Evolutionary conservation across 106 monocot species (phyloP).

Genomic region (Platanthera guangdongensis): DNA sequence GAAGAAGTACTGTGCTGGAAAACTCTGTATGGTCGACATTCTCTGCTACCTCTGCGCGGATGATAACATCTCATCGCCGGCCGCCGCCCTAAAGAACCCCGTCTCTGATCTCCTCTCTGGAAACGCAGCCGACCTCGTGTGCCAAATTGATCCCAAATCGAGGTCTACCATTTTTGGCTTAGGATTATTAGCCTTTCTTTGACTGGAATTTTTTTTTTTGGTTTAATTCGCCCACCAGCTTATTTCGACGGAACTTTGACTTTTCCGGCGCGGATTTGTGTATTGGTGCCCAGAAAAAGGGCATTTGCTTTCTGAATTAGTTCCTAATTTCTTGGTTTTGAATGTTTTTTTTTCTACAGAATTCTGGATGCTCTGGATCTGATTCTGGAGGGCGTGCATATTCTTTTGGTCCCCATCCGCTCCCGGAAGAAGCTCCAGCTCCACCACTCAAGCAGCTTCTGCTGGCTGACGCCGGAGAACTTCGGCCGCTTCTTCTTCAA

Average conservation of each 20-base stretch:
- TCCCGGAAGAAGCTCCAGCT: slow-evolving; percentile 10
- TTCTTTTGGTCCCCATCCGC: slow-evolving; percentile 38
- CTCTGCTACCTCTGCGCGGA: slow-evolving; percentile 61
- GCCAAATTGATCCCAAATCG: slow-evolving; percentile 33
- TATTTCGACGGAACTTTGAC: neutral
- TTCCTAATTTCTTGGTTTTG: neutral
- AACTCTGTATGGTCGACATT: slow-evolving; percentile 58
- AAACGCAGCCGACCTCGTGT: slow-evolving; percentile 18
- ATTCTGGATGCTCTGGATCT: slow-evolving; percentile 40
- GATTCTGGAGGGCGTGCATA: slow-evolving; percentile 36
- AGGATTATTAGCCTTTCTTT: slow-evolving; percentile 1
- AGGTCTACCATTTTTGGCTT: slow-evolving; percentile 29
- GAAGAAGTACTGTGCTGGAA: slow-evolving; percentile 24
- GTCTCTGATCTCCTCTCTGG: slow-evolving; percentile 34
- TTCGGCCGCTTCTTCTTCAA: slow-evolving; percentile 45
- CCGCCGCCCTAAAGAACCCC: slow-evolving; percentile 33
- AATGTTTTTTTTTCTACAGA: slow-evolving; percentile 9
- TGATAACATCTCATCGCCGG: slow-evolving; percentile 26
- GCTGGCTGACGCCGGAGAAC: slow-evolving; percentile 50
- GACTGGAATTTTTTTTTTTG: neutral
- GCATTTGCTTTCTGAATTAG: neutral
- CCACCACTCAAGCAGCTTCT: slow-evolving; percentile 10
- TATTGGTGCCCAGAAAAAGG: neutral
- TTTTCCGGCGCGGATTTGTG: neutral
- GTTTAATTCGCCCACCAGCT: neutral